These are phyloP conservation scores for Colletotrichum tamarilloi DNA, from an alignment of 2,329 filamentous ascomycete species.

Conservation along the genomic window DNA sequence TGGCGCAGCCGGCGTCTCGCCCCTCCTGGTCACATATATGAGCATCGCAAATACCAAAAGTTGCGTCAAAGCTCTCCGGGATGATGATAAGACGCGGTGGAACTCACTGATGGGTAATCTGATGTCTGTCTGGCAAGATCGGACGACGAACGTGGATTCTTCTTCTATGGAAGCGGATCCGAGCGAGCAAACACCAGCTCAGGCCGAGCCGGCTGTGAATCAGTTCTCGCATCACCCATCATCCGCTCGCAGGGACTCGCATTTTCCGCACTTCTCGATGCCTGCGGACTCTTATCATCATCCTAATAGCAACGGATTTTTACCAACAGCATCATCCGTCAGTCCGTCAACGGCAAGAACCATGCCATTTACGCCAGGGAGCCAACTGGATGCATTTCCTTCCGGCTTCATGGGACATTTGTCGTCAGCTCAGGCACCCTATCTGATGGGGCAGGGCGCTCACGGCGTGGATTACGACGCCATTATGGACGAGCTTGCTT, in stretches of 20 bases:
- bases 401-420: constrained; percentile 28
- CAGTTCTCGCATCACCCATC: constrained; percentile 18
- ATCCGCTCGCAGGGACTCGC: constrained; percentile 8
- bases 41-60: constrained; percentile 49
- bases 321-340: constrained; percentile 26
- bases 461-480: constrained; percentile 59
- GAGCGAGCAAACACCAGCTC: constrained; percentile 34
- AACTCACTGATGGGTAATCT: constrained; percentile 41
- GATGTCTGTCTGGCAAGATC: constrained; percentile 41
- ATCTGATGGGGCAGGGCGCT: constrained; percentile 37
- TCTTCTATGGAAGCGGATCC: constrained; percentile 37
- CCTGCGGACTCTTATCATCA: constrained; percentile 24
- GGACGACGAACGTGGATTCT: constrained; percentile 2
- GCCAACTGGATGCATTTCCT: constrained; percentile 32
- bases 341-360: constrained; percentile 35
- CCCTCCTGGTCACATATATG: constrained; percentile 47
- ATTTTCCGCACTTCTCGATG: constrained; percentile 17
- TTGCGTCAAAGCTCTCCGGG: constrained; percentile 44
- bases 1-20: constrained; percentile 47
- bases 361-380: constrained; percentile 35
- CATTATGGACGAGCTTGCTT: constrained; percentile 62
- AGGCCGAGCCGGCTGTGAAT: constrained; percentile 1
- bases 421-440: constrained; percentile 38
- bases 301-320: constrained; percentile 8
- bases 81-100: constrained; percentile 48